phyloP scores from a whole-genome alignment of 805 yeast genomes.

The Lachancea meyersii region DNA sequence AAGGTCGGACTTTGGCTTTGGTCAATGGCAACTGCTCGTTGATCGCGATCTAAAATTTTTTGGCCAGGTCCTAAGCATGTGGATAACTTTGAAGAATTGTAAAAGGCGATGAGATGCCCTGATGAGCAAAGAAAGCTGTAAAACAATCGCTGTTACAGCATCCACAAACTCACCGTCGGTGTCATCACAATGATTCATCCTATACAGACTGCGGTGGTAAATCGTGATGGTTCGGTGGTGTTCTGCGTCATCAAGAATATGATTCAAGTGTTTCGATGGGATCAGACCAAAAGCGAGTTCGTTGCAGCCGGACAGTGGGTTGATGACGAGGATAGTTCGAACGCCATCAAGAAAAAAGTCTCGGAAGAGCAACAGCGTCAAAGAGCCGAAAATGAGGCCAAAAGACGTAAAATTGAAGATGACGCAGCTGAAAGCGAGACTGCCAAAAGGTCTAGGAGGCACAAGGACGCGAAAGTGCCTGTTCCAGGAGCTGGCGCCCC shows the following conservation, averaged over 20 bases:
- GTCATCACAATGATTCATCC: constrained; percentile 53
- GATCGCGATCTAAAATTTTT: constrained; percentile 3
- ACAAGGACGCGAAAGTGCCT: constrained; percentile 47
- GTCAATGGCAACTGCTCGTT: too few species aligned
- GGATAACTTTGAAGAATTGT: background rate
- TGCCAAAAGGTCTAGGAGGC: constrained; percentile 50
- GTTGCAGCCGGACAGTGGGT: constrained; percentile 47
- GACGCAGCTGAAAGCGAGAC: constrained; percentile 43
- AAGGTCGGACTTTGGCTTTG: too few species aligned
- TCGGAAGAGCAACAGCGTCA: constrained; percentile 35
- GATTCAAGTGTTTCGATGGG: constrained; percentile 47
- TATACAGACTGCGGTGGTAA: constrained; percentile 50
- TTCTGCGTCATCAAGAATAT: constrained; percentile 55
- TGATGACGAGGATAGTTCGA: constrained; percentile 49
- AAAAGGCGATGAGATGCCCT: constrained; percentile 12
- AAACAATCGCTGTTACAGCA: background rate
- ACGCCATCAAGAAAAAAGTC: constrained; percentile 43
- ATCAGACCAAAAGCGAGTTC: constrained; percentile 21
- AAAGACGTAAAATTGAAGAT: constrained; percentile 40
- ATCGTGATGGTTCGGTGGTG: constrained; percentile 40
- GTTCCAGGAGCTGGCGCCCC: constrained; percentile 67
- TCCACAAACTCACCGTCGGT: background rate
- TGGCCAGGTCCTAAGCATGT: background rate
- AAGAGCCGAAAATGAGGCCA: constrained; percentile 26
- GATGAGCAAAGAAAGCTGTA: too few species aligned